Evolutionary conservation across 768 basidiomycete species (phyloP), one percentile per base, ranked within the genome.

Genomic region (Epithele typhae): DNA sequence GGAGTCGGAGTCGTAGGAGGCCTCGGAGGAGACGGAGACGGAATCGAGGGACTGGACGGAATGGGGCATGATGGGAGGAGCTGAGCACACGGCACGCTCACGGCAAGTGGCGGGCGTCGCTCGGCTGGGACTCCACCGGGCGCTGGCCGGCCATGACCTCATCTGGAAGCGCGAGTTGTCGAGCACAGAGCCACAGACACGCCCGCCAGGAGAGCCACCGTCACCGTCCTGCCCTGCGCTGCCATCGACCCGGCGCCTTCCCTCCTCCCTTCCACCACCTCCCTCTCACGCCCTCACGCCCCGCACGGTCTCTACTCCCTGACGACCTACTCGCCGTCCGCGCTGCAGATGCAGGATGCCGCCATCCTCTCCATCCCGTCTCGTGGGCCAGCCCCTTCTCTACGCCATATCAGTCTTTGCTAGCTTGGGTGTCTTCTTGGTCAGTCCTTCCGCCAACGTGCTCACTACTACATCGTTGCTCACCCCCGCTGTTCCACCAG

Each of bases 391-490:
- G 60, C 76, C 81, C 15, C 72, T 92, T 4, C 79, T 92, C 39
- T 90, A 90, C 60, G 77, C 81, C 15, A 83, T 90, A 54, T 87
- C 89, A 24, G 67, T 84, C 32, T 92, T 92, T 50, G 85, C 83
- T 49, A 88, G 87, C 68, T 69, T 92, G 30, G 89, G 89, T 43
- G 89, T 92, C 24, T 92, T 92, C 60, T 74, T 92, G 55, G 88
- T 92, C 53, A 61, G 84, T 72, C 11, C 8, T 40, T 14, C 27
- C 30, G n/a, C 32, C 34, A n/a, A 17, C 39, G 11, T 12, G 3
- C 40, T 22, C 19, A 18, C 25, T 41, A 8, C 40, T n/a, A n/a
- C n/a, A 5, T 25, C 40, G 7, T 22, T 40, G 51, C 52, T 50
- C 37, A 53, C 19, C 8, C 47, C 35, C 38, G 22, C 43, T 32